Percentiles rank a stretch among this genome's conserved stretches.
phyloP scores from a whole-genome alignment of 2,329 filamentous ascomycete genomes.

The Allantophomopsis lycopodina region DNA sequence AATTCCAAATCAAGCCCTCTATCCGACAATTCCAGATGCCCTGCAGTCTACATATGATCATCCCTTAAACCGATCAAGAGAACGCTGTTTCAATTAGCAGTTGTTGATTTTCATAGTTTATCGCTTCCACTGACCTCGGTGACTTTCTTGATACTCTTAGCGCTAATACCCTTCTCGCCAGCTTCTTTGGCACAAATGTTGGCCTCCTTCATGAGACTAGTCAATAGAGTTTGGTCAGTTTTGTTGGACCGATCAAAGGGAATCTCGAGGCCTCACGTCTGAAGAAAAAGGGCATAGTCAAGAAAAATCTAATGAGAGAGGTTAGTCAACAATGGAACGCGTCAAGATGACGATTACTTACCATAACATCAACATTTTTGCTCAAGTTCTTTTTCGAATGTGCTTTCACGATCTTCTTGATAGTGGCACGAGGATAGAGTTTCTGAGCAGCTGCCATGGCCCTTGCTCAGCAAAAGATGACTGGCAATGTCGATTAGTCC shows the following conservation, averaged over 20 bases:
- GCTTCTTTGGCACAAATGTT: slow-evolving; percentile 61
- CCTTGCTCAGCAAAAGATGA: neutral
- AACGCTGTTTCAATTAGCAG: slow-evolving; percentile 6
- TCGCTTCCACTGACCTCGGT: slow-evolving; percentile 43
- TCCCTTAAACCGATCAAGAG: slow-evolving; percentile 17
- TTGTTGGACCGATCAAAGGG: neutral
- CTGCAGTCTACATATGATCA: slow-evolving; percentile 2
- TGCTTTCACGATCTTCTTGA: slow-evolving; percentile 84
- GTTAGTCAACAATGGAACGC: neutral
- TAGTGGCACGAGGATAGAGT: slow-evolving; percentile 68
- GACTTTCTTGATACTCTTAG: slow-evolving; percentile 63
- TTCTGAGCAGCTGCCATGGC: slow-evolving; percentile 41
- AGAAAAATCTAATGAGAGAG: slow-evolving; percentile 53
- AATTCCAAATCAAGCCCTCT: neutral
- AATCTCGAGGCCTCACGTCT: slow-evolving; percentile 32
- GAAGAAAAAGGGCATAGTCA: slow-evolving; percentile 72
- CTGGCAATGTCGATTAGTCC: neutral
- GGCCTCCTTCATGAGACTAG: slow-evolving; percentile 63
- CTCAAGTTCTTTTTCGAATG: slow-evolving; percentile 69
- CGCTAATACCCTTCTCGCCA: slow-evolving; percentile 61
- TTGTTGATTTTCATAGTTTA: neutral
- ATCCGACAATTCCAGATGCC: neutral
- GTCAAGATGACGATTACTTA: slow-evolving; percentile 24
- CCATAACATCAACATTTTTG: slow-evolving; percentile 78
- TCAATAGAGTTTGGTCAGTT: slow-evolving; percentile 35